Evolutionary conservation across 768 basidiomycete genomes (phyloP).

Genomic region (Mycena rosella): DNA sequence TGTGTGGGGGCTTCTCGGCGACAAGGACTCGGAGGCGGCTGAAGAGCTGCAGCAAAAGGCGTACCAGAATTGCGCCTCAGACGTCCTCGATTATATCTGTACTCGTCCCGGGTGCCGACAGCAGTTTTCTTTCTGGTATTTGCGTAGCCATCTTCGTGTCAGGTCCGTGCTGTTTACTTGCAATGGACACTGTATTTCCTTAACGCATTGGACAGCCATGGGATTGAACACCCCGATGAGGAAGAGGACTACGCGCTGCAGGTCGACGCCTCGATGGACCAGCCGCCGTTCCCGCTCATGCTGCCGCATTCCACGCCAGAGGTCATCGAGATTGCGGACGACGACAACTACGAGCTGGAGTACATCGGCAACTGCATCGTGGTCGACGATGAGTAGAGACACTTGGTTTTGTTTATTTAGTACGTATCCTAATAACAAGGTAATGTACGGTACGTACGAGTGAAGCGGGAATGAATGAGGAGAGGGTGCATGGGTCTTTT

Average conservation of each 20-base stretch:
- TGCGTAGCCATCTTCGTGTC: constrained; percentile 33
- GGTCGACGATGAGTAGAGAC: constrained; percentile 20
- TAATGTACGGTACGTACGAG: too few species aligned
- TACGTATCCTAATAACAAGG: constrained; percentile 11
- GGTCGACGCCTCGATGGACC: constrained; percentile 40
- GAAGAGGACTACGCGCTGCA: constrained; percentile 37
- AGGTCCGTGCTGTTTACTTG: constrained; percentile 17
- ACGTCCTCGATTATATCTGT: constrained; percentile 31
- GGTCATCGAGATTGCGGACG: constrained; percentile 25
- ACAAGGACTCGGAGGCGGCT: constrained; percentile 33
- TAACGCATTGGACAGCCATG: constrained; percentile 29
- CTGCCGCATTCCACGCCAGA: constrained; percentile 34
- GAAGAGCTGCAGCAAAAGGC: constrained; percentile 31
- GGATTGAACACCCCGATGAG: constrained; percentile 25
- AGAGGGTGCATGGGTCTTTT: too few species aligned
- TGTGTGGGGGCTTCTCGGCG: constrained; percentile 32
- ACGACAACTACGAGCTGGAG: not conserved
- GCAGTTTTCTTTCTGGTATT: constrained; percentile 23
- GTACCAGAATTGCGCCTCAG: constrained; percentile 16
- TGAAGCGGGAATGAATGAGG: too few species aligned
- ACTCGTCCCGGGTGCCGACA: constrained; percentile 36
- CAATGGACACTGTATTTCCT: not conserved
- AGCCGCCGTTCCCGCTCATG: constrained; percentile 39
- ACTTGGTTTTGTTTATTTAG: constrained; percentile 13
- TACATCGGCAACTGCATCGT: not conserved